A percentile compares a stretch with the other conserved stretches of the same genome.
These are phyloP conservation scores for Colletotrichum paranaense DNA, from an alignment of 2,329 filamentous ascomycete species.

Conservation along the genomic window DNA sequence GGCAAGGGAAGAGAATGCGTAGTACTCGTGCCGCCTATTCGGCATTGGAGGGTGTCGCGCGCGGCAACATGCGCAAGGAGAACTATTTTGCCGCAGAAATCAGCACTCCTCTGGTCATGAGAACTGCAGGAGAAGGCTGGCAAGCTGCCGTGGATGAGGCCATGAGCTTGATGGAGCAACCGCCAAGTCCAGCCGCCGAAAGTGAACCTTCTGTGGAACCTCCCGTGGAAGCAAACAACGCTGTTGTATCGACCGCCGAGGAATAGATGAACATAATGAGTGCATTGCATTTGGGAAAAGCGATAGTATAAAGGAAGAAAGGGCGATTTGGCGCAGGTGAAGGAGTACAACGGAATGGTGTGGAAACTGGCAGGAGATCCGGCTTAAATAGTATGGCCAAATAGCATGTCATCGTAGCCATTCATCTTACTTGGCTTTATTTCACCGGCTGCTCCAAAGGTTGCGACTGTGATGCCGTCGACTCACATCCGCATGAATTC, in stretches of 20 bases:
- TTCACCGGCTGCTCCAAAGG: neutral
- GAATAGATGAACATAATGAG: conserved; percentile 33
- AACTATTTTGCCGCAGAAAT: conserved; percentile 76
- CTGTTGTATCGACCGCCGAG: neutral
- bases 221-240: neutral
- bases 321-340: neutral
- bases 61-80: conserved; percentile 75
- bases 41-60: conserved; percentile 79
- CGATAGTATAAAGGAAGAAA: neutral
- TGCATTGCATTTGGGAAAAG: neutral
- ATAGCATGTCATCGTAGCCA: neutral
- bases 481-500: neutral
- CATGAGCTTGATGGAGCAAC: conserved; percentile 16
- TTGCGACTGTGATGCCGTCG: neutral
- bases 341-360: neutral
- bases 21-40: conserved; percentile 81
- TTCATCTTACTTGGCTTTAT: neutral
- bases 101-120: conserved; percentile 71
- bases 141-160: conserved; percentile 39
- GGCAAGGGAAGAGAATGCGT: conserved; percentile 63
- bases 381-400: conserved; percentile 17
- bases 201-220: neutral
- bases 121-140: conserved; percentile 67
- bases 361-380: neutral
- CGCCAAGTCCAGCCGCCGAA: neutral